Percentiles rank a stretch among this genome's conserved stretches.
phyloP scores from a whole-genome alignment of 805 yeast species.

The Teunomyces atbi region DNA sequence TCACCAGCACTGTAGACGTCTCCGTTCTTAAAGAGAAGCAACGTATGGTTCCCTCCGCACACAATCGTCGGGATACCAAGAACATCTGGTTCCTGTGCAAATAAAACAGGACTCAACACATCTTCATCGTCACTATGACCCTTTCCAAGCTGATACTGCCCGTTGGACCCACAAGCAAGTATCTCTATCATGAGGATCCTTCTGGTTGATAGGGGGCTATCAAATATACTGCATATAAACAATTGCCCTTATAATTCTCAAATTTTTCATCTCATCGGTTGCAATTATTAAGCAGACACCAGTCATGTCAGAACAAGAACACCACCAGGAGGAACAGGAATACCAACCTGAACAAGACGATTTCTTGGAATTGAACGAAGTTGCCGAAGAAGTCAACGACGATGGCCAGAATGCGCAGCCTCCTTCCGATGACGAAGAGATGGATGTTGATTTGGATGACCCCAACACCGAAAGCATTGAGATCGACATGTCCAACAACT shows the following conservation, averaged over 20 bases:
- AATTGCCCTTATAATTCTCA: not conserved
- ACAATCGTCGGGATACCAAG: conserved; percentile 33
- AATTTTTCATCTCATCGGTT: conserved; percentile 4
- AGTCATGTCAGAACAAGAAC: conserved; percentile 9
- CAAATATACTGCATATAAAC: not conserved
- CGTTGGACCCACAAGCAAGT: conserved; percentile 81
- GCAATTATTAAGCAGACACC: conserved; percentile 2
- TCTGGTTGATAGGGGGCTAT: too few species aligned
- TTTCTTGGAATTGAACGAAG: conserved; percentile 26
- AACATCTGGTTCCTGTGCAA: conserved; percentile 9
- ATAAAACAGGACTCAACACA: conserved; percentile 15
- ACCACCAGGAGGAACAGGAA: conserved; percentile 8
- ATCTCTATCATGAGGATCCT: conserved; percentile 15
- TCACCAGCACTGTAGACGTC: conserved; percentile 58
- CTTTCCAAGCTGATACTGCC: conserved; percentile 70
- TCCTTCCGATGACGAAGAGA: conserved; percentile 39
- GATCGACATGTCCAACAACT: conserved; percentile 86
- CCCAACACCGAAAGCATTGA: conserved; percentile 56
- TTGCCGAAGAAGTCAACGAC: conserved; percentile 33
- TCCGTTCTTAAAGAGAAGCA: conserved; percentile 56
- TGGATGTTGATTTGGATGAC: conserved; percentile 30
- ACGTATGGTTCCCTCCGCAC: conserved; percentile 88
- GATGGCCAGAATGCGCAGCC: conserved; percentile 24
- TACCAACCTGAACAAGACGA: conserved; percentile 26
- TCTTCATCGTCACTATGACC: conserved; percentile 47